Conservation (phyloP, 208 protist species). For the Leishmania braziliensis region DNA sequence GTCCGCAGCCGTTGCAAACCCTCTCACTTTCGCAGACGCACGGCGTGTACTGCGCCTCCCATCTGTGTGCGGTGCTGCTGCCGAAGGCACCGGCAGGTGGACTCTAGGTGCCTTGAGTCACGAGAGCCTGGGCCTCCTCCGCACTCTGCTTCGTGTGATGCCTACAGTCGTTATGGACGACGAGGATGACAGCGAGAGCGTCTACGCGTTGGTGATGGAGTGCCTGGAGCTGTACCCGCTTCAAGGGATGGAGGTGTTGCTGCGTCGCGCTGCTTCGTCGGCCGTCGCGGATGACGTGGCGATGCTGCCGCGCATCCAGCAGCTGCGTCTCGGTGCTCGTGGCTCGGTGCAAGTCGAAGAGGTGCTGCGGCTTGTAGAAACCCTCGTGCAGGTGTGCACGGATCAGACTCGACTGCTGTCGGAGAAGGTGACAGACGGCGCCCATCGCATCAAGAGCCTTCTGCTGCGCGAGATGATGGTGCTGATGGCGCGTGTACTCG, state of each 20-base stretch:
- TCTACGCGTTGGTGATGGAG: conserved; percentile 48
- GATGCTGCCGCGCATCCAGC: conserved; percentile 30
- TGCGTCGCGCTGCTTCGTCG: conserved; percentile 31
- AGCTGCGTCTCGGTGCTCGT: conserved; percentile 18
- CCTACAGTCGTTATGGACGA: conserved; percentile 57
- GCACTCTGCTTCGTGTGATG: conserved; percentile 45
- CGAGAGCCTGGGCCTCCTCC: conserved; percentile 47
- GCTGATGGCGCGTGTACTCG: conserved; percentile 78
- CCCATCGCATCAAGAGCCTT: conserved; percentile 43
- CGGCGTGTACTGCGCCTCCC: conserved; percentile 29
- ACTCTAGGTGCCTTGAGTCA: conserved; percentile 21
- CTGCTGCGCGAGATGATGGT: conserved; percentile 62
- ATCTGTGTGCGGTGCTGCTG: conserved; percentile 9
- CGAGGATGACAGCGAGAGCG: conserved; percentile 52
- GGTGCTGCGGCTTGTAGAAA: conserved; percentile 50
- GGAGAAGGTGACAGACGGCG: conserved; percentile 53
- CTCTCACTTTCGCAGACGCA: conserved; percentile 25
- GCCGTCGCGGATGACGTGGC: conserved; percentile 30
- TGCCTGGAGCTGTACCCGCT: conserved; percentile 59
- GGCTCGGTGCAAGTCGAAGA: conserved; percentile 31
- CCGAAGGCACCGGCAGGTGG: conserved; percentile 23
- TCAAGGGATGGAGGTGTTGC: conserved; percentile 45
- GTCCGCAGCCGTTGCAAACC: conserved; percentile 14
- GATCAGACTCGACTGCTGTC: conserved; percentile 60
- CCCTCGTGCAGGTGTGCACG: conserved; percentile 56